Evolutionary conservation across 441 rosid genomes (phyloP), one percentile per base, ranked within the genome.

Genomic region (Populus hybrid): DNA sequence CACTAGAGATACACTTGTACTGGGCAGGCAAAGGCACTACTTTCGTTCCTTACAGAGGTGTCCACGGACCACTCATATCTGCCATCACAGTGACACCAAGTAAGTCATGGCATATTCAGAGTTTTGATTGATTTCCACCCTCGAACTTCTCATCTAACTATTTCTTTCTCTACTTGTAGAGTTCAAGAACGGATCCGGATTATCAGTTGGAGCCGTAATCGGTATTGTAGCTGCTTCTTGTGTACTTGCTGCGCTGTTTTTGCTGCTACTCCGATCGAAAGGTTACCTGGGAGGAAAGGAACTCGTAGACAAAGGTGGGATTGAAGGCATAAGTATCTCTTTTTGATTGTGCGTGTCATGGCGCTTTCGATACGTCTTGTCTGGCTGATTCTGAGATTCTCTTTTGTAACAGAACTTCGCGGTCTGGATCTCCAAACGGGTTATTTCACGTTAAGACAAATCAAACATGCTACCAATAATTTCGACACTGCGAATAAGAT

Each of bases 1-100:
- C 99, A 20, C 28, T 96, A 76, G 97, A 94, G 86, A 89, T 96
- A 64, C 95, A 87, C 80, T 82, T 96, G 50, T 83, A 82, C 35
- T 96, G 99, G 98, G 24, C 79, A 21, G 97, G 99, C 6, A 92
- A 89, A 88, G 98, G 99, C 65, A 94, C 98, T 28, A 88, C 77
- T 5, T 81, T 85, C 14, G 64, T 92, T 79, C 98, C 98, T 10
- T 34, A 64, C 0, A 71, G 93, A 79, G 94, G 97, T 53, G 92
- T 88, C 61, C 88, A 94, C 40, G 99, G 97, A 30, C 98, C 99
- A 75, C 93, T 95, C 70, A 90, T 95, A 78, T 92, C 97, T 10
- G 99, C 90, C 67, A 90, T 95, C 72, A 69, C 91, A 2, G 85
- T 95, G 74, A 90, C 90, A 69, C 93, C 97, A 18, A 88, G 99